phyloP scores from a whole-genome alignment of 371 early-diverging fungal species.

The Zychaea mexicana region DNA sequence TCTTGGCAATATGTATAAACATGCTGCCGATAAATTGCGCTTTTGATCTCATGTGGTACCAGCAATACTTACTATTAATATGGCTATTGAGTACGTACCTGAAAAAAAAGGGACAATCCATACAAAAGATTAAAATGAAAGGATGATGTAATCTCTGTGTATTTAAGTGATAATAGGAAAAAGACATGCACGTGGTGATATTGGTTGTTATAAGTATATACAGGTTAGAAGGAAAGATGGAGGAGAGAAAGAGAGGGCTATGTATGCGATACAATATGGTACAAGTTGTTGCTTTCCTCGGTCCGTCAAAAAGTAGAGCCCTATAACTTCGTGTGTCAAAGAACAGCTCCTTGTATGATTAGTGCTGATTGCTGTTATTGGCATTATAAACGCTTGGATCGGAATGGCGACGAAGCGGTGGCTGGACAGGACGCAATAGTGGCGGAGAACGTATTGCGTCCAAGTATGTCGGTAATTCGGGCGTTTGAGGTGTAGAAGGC shows the following conservation, averaged over 20 bases:
- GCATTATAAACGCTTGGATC: conserved; percentile 8
- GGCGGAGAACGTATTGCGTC: conserved; percentile 2
- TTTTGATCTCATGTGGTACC: no score
- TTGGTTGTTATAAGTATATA: not conserved
- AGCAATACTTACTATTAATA: no score
- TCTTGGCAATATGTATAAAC: not conserved
- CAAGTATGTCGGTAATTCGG: conserved; percentile 9
- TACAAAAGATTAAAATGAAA: no score
- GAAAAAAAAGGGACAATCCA: no score
- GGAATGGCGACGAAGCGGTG: conserved; percentile 9
- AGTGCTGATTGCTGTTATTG: not conserved
- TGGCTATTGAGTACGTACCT: no score
- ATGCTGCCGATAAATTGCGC: no score
- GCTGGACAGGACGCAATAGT: not conserved
- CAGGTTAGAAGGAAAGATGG: not conserved
- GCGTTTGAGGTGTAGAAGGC: not conserved
- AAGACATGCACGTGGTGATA: not conserved
- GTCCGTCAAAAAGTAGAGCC: no score
- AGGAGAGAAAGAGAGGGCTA: not conserved
- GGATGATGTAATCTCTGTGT: no score
- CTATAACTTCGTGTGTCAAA: not conserved
- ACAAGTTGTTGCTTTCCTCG: not conserved
- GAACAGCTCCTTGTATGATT: not conserved
- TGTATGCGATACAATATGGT: not conserved
- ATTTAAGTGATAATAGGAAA: no score